phyloP scores from a whole-genome alignment of 345 rosid species.

The Syzygium aqueum region DNA sequence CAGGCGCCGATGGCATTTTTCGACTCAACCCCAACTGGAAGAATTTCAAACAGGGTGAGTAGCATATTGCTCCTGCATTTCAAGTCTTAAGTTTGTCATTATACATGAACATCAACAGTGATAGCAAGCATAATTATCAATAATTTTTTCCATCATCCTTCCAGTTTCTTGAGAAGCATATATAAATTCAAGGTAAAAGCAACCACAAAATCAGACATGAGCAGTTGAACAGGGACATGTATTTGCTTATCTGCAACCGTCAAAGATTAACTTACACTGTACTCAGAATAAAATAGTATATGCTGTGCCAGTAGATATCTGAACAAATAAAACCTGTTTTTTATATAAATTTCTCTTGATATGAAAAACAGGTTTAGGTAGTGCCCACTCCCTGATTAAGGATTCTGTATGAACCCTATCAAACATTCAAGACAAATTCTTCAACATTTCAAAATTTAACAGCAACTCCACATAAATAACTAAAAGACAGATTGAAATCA shows the following conservation, averaged over 20 bases:
- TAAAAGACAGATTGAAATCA: neutral
- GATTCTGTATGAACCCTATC: neutral
- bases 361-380: neutral
- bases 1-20: conserved; percentile 90
- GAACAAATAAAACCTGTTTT: neutral
- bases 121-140: neutral
- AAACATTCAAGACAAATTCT: neutral
- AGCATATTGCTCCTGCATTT: neutral
- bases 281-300: neutral
- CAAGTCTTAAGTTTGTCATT: neutral
- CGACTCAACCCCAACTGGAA: conserved; percentile 89
- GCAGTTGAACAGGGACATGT: neutral
- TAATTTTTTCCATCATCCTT: neutral
- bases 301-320: neutral
- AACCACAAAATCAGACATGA: neutral
- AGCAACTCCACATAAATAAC: neutral
- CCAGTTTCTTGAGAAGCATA: neutral
- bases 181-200: neutral
- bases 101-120: neutral
- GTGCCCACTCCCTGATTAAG: neutral
- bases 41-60: conserved; percentile 85
- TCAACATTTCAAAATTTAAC: neutral
- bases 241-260: too few relatives aligned
- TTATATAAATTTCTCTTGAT: neutral
- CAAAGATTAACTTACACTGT: neutral